Base-by-base conservation (phyloP, 768 basidiomycete species). In the Podaxis sp. region DNA sequence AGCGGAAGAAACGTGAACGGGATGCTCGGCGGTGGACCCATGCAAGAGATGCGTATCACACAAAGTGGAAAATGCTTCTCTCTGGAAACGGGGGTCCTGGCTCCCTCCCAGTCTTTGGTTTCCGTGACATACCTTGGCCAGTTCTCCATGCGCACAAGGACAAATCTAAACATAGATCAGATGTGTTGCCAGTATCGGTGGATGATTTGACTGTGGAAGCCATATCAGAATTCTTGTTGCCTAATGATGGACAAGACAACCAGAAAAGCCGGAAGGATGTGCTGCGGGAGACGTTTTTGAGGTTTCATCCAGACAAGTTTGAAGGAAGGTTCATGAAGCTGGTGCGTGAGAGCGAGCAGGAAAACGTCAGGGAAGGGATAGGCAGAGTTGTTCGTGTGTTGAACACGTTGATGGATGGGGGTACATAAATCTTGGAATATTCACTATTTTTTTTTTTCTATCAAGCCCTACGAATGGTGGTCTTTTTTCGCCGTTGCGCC, bases 301-400 rank as follows among this genome's bases (percentile, higher is more conserved):
- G 89, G 18, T 91, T 88, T 69, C 90, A 91, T 68, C 90, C 90
- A 1, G 90, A 91, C 71, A 91, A 91, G 69, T 91, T 91, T 57
- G 88, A 91, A 69, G 88, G 90, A 18, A 79, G 90, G 36, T 73
- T 91, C 51, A 83, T 90, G 80, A 69, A 69, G 52, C 75, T 77
- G 4, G 76, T 90, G 5, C 66, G 64, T 46, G 73, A 75, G 35
- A 66, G 65, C 11, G 87, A 91, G 23, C 70, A 67, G 66, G 79
- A 78, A 46, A 68, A 63, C 14, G 86, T 89, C 2, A 74, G 74
- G 54, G 84, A 88, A 63, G 87, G 78, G 0, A 84, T 87, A 18
- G 87, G 84, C 4, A 79, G 81, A 36, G 84, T 92, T 4, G 86
- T 79, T 10, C 76, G 89, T 61, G 79, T 78, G 18, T 66, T 92